Evolutionary conservation across 768 basidiomycete genomes (phyloP).

Genomic region (Tricholoma hemisulphureum): DNA sequence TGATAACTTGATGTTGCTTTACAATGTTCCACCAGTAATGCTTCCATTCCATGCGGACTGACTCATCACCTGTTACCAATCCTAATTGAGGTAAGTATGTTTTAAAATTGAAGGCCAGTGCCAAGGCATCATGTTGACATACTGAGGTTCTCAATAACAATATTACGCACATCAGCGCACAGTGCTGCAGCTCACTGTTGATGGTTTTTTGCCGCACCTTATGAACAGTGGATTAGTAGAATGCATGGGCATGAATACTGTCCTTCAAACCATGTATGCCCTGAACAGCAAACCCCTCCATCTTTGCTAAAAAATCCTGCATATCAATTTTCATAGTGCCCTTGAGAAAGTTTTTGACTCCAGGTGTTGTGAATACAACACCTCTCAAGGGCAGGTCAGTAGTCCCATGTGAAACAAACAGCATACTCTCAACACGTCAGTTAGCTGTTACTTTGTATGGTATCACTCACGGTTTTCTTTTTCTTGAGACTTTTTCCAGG

Average conservation of each 20-base stretch:
- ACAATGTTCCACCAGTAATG: conserved; percentile 17
- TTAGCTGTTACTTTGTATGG: not conserved
- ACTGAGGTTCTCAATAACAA: not conserved
- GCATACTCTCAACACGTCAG: not conserved
- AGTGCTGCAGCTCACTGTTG: not conserved
- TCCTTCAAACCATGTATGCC: conserved; percentile 10
- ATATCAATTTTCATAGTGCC: conserved; percentile 10
- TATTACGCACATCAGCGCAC: not conserved
- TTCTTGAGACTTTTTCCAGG: no score
- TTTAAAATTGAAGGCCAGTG: no score
- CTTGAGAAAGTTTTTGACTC: conserved; percentile 5
- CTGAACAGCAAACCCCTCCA: conserved; percentile 15
- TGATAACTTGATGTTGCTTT: conserved; percentile 8
- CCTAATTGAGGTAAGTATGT: not conserved
- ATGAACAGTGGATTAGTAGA: not conserved
- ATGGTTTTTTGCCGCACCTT: not conserved
- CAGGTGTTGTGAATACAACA: conserved; percentile 4
- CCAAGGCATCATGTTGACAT: not conserved
- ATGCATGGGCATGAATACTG: not conserved
- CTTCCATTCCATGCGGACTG: conserved; percentile 15
- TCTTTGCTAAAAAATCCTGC: conserved; percentile 12
- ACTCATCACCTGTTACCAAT: conserved; percentile 6
- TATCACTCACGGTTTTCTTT: not conserved
- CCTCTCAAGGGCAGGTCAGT: conserved; percentile 1
- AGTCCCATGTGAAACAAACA: not conserved